phyloP scores from a whole-genome alignment of 495 filamentous ascomycete genomes.

The Penicillium steckii region DNA sequence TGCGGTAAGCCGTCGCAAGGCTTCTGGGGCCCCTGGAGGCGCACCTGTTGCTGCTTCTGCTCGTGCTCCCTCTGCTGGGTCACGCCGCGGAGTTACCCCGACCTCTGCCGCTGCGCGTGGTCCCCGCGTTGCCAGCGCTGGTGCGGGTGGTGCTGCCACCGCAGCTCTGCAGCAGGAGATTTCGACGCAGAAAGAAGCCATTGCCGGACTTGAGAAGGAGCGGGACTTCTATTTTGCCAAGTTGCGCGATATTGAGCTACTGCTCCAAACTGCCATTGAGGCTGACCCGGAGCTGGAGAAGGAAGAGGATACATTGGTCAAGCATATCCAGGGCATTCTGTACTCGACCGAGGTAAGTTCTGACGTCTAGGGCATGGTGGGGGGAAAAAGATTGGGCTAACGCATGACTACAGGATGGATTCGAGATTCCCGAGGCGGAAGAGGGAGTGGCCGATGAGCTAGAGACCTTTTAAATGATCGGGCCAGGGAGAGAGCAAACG shows the following conservation, averaged over 20 bases:
- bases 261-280: conserved; percentile 90
- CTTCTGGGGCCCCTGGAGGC: conserved; percentile 55
- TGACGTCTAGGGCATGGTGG: not conserved
- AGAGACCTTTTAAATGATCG: conserved; percentile 47
- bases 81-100: conserved; percentile 68
- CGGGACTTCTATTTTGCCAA: conserved; percentile 99
- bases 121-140: conserved; percentile 35
- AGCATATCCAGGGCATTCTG: conserved; percentile 91
- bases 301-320: conserved; percentile 85
- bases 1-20: conserved; percentile 80
- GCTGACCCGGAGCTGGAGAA: conserved; percentile 87
- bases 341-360: conserved; percentile 86
- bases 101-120: conserved; percentile 57
- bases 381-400: conserved; percentile 1
- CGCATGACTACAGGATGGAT: conserved; percentile 43
- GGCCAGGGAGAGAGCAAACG: conserved; percentile 7
- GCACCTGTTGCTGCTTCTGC: conserved; percentile 35
- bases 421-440: conserved; percentile 49
- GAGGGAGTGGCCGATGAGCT: conserved; percentile 40
- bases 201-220: conserved; percentile 86
- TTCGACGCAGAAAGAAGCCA: conserved; percentile 77
- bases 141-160: conserved; percentile 55
- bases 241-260: conserved; percentile 89
- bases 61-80: conserved; percentile 24
- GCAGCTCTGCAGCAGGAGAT: conserved; percentile 79